phyloP scores from a whole-genome alignment of 2,329 filamentous ascomycete genomes.

The Nakataea oryzae region DNA sequence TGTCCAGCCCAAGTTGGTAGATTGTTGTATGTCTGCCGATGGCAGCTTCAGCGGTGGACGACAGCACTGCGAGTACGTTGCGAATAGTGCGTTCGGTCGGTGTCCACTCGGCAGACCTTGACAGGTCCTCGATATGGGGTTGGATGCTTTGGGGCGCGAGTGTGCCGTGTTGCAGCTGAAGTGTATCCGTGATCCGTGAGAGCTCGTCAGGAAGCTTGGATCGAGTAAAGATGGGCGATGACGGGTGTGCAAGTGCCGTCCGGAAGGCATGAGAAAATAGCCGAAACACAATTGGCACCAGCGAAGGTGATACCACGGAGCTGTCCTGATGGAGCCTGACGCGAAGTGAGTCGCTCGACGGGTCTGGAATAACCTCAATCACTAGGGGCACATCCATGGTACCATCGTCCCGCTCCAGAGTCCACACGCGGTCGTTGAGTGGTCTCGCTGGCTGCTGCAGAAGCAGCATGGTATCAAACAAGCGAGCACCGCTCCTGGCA shows the following conservation, averaged over 20 bases:
- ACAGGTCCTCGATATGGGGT: background rate
- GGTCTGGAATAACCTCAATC: slow-evolving; percentile 58
- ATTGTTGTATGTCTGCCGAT: slow-evolving; percentile 60
- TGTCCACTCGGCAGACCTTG: slow-evolving; percentile 29
- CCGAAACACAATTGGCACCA: slow-evolving; percentile 9
- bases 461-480: slow-evolving; percentile 77
- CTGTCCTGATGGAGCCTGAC: slow-evolving; percentile 54
- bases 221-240: slow-evolving; percentile 12
- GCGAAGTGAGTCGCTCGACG: slow-evolving; percentile 37
- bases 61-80: slow-evolving; percentile 46
- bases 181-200: background rate
- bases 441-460: slow-evolving; percentile 56
- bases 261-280: slow-evolving; percentile 17
- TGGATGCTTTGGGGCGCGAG: background rate
- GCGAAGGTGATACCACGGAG: background rate
- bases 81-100: slow-evolving; percentile 41
- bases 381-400: slow-evolving; percentile 69
- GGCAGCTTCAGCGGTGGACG: slow-evolving; percentile 32
- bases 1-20: slow-evolving; percentile 82
- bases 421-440: slow-evolving; percentile 47
- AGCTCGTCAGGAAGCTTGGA: slow-evolving; percentile 11
- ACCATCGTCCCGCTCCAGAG: slow-evolving; percentile 43
- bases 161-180: background rate
- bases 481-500: slow-evolving; percentile 29
- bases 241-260: slow-evolving; percentile 17